phyloP scores from a whole-genome alignment of 768 basidiomycete species.

The Tulasnella sp. region DNA sequence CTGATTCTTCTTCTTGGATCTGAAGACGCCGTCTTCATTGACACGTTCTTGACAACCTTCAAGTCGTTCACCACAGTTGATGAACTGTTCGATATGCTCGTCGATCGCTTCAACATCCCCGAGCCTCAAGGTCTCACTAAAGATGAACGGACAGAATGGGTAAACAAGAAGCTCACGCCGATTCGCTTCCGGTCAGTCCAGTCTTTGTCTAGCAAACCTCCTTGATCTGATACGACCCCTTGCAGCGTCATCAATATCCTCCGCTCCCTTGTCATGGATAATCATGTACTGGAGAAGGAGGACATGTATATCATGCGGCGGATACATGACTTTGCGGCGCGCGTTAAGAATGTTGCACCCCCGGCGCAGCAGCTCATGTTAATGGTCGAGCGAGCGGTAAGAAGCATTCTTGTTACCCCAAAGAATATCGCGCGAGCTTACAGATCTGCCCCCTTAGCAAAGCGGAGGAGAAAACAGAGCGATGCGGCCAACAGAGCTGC shows the following conservation, averaged over 20 bases:
- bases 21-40: constrained; percentile 65
- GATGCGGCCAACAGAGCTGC: constrained; percentile 42
- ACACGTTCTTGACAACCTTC: constrained; percentile 92
- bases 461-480: constrained; percentile 38
- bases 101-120: constrained; percentile 65
- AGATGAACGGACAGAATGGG: constrained; percentile 67
- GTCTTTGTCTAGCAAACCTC: background rate
- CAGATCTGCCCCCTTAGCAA: constrained; percentile 15
- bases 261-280: constrained; percentile 78
- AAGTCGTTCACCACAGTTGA: constrained; percentile 83
- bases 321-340: constrained; percentile 63
- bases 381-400: constrained; percentile 68
- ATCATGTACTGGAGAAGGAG: constrained; percentile 74
- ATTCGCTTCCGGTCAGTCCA: constrained; percentile 69
- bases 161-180: constrained; percentile 70
- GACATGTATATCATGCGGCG: constrained; percentile 70
- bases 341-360: constrained; percentile 39
- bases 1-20: background rate
- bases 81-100: constrained; percentile 71
- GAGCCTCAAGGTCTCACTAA: constrained; percentile 55
- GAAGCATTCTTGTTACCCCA: constrained; percentile 26
- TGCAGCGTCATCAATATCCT: constrained; percentile 79
- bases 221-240: background rate
- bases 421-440: constrained; percentile 8
- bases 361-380: constrained; percentile 66